Conservation (phyloP, 75 land plant genomes). For the Pinus tabuliformis region DNA sequence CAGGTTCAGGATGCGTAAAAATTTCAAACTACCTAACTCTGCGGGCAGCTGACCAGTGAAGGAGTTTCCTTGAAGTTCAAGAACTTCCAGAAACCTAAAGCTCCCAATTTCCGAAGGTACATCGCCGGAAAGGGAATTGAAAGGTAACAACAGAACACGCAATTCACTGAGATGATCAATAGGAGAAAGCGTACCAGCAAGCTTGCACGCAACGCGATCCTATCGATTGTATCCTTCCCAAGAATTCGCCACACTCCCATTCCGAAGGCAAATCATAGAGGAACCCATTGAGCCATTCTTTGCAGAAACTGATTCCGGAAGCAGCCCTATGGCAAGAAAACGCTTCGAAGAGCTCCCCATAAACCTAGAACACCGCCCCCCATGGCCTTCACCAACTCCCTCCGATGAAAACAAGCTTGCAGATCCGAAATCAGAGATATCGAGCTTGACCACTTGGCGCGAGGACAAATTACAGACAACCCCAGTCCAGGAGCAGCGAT, state of each 20-base stretch:
- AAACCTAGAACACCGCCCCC: not conserved
- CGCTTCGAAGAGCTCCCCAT: not conserved
- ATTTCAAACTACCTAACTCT: conserved; percentile 32
- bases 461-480: conserved; percentile 13
- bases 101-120: conserved; percentile 29
- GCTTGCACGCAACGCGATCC: conserved; percentile 9
- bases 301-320: not conserved
- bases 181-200: conserved; percentile 10
- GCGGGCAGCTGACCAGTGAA: conserved; percentile 38
- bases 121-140: not conserved
- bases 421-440: conserved; percentile 1
- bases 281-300: not conserved
- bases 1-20: conserved; percentile 41
- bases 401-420: not conserved
- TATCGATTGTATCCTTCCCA: not conserved
- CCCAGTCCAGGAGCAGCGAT: conserved; percentile 28
- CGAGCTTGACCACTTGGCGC: conserved; percentile 12
- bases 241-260: conserved; percentile 15
- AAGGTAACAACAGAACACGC: conserved; percentile 5
- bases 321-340: not conserved
- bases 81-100: conserved; percentile 38
- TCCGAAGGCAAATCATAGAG: conserved; percentile 15
- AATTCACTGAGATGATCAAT: conserved; percentile 5
- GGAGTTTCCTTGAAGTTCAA: conserved; percentile 61
- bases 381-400: not conserved